phyloP scores from a whole-genome alignment of 2,329 filamentous ascomycete species.

The Diaporthe citrichinensis region DNA sequence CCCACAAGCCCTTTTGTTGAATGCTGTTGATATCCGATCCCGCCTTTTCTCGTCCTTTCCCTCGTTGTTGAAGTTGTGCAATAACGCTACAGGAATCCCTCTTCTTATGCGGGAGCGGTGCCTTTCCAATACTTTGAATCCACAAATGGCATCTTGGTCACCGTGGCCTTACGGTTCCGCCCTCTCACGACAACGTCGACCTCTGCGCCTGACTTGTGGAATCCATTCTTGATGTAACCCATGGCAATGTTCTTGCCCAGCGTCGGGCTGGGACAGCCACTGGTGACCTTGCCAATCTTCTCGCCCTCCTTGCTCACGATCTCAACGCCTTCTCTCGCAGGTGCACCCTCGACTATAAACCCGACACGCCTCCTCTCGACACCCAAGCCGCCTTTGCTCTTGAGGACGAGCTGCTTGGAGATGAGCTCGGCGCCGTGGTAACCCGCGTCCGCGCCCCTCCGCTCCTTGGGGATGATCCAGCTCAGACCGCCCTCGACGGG shows the following conservation, averaged over 20 bases:
- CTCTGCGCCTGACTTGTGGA: constrained; percentile 88
- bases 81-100: not conserved
- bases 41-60: not conserved
- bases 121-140: constrained; percentile 81
- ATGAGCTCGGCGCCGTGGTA: constrained; percentile 90
- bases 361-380: constrained; percentile 83
- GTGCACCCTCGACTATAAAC: constrained; percentile 85
- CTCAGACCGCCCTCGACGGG: constrained; percentile 69
- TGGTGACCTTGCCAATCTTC: constrained; percentile 85
- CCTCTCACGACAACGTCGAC: constrained; percentile 84
- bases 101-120: constrained; percentile 41
- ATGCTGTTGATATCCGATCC: not conserved
- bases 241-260: constrained; percentile 94
- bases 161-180: constrained; percentile 79
- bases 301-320: constrained; percentile 77
- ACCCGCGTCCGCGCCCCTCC: constrained; percentile 74
- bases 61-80: not conserved
- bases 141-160: constrained; percentile 92
- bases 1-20: constrained; percentile 10
- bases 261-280: constrained; percentile 89
- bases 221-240: constrained; percentile 87
- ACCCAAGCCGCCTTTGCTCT: constrained; percentile 79
- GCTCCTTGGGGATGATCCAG: constrained; percentile 89
- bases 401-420: constrained; percentile 80
- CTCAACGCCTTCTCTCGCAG: constrained; percentile 89